A percentile compares a stretch with the other conserved stretches of the same genome.
Evolutionary conservation across 2,329 filamentous ascomycete genomes (phyloP).

Genomic region (Diplodia corticola): DNA sequence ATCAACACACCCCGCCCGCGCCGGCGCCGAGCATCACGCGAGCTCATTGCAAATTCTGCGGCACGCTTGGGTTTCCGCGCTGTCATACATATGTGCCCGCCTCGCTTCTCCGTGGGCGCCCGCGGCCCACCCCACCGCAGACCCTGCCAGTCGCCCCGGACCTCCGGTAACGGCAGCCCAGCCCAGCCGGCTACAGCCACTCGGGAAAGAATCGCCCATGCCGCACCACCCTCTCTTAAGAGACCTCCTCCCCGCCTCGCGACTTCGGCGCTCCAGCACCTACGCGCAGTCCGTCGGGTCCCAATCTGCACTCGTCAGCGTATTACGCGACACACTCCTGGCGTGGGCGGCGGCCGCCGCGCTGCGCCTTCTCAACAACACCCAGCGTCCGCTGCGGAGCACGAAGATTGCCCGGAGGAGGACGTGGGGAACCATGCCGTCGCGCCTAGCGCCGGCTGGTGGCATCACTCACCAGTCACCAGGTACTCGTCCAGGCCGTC

Average conservation of each 20-base stretch:
- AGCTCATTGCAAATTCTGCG: conserved; percentile 16
- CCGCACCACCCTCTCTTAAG: neutral
- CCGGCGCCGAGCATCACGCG: conserved; percentile 20
- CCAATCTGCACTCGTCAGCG: conserved; percentile 39
- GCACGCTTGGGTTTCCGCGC: conserved; percentile 11
- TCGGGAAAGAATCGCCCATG: neutral
- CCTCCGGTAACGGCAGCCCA: conserved; percentile 19
- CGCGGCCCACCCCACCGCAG: conserved; percentile 12
- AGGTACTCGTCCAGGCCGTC: conserved; percentile 70
- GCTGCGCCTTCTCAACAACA: neutral
- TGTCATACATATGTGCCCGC: conserved; percentile 19
- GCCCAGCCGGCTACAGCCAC: conserved; percentile 5
- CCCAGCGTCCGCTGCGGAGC: conserved; percentile 12
- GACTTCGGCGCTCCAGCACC: conserved; percentile 17
- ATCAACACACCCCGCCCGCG: neutral
- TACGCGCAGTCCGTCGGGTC: conserved; percentile 48
- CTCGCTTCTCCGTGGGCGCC: conserved; percentile 11
- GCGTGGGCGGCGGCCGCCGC: conserved; percentile 14
- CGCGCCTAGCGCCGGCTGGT: neutral
- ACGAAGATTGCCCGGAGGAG: conserved; percentile 16
- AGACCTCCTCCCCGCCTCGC: neutral
- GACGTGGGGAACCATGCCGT: conserved; percentile 15
- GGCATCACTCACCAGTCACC: conserved; percentile 63
- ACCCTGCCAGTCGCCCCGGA: neutral
- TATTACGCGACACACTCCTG: conserved; percentile 11